phyloP scores from a whole-genome alignment of 495 filamentous ascomycete genomes.

The Aspergillus nanangensis region DNA sequence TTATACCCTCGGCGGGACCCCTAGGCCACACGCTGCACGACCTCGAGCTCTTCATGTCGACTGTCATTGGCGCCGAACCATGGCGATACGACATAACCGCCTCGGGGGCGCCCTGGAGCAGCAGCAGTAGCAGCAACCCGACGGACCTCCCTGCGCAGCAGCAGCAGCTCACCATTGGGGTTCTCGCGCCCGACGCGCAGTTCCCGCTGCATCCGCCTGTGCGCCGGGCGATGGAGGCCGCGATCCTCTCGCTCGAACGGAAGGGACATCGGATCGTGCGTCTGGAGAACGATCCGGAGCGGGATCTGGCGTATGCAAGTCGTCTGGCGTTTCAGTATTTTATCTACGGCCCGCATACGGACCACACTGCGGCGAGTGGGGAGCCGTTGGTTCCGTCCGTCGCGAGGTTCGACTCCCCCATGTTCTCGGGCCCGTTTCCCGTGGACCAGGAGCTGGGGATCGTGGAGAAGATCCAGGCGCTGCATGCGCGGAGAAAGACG shows the following conservation, averaged over 20 bases:
- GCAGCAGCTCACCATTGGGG: conserved; percentile 46
- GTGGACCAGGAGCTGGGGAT: conserved; percentile 7
- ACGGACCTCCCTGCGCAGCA: conserved; percentile 7
- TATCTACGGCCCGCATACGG: conserved; percentile 19
- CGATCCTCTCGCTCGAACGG: conserved; percentile 29
- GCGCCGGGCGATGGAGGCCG: conserved; percentile 37
- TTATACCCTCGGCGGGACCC: conserved; percentile 29
- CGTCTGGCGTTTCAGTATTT: conserved; percentile 30
- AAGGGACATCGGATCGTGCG: conserved; percentile 44
- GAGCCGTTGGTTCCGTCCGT: conserved; percentile 20
- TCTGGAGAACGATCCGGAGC: conserved; percentile 8
- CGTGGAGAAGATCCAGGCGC: conserved; percentile 14
- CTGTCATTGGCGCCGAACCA: conserved; percentile 10
- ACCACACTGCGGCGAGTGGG: conserved; percentile 21
- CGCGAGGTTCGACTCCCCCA: conserved; percentile 15
- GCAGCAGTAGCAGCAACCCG: no score
- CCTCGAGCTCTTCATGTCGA: conserved; percentile 26
- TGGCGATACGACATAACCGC: conserved; percentile 16
- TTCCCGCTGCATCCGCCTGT: conserved; percentile 54
- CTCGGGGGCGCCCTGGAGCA: conserved; percentile 13
- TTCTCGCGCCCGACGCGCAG: conserved; percentile 47
- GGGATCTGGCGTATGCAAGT: conserved; percentile 16
- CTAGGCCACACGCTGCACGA: conserved; percentile 29
- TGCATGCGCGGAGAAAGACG: conserved; percentile 1
- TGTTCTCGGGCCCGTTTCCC: conserved; percentile 20